Percentiles rank a stretch among this genome's conserved stretches.
phyloP scores from a whole-genome alignment of 2,329 filamentous ascomycete species.

The Fusarium pseudocircinatum region DNA sequence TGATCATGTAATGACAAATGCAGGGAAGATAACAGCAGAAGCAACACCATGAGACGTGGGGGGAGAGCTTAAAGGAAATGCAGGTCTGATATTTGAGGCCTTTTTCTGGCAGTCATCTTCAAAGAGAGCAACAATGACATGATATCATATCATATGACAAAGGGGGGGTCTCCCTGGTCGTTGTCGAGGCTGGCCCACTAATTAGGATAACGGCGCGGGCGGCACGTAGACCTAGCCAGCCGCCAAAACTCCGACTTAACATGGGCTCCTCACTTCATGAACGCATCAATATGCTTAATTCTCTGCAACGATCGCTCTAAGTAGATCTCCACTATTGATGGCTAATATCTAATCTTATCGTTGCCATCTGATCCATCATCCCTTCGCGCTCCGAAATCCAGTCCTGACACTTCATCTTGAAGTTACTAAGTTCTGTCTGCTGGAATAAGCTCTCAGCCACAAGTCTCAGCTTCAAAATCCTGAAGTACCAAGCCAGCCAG shows the following conservation, averaged over 20 bases:
- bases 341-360: no score
- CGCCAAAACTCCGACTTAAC: neutral
- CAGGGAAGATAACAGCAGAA: rapidly evolving
- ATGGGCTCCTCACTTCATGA: neutral
- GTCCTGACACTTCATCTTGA: no score
- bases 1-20: neutral
- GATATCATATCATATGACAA: neutral
- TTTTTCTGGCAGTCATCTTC: neutral
- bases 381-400: no score
- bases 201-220: neutral
- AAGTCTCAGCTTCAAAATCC: no score
- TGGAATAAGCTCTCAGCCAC: no score
- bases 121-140: neutral
- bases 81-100: neutral
- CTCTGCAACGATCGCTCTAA: no score
- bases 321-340: no score
- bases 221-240: neutral
- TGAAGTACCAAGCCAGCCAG: no score
- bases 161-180: neutral
- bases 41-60: neutral
- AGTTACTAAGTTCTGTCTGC: no score
- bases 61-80: neutral
- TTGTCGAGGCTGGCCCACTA: neutral
- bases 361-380: no score
- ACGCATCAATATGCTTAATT: neutral